A percentile compares a stretch with the other conserved stretches of the same genome.
phyloP scores from a whole-genome alignment of 768 basidiomycete genomes.

The Russula dissimulans region DNA sequence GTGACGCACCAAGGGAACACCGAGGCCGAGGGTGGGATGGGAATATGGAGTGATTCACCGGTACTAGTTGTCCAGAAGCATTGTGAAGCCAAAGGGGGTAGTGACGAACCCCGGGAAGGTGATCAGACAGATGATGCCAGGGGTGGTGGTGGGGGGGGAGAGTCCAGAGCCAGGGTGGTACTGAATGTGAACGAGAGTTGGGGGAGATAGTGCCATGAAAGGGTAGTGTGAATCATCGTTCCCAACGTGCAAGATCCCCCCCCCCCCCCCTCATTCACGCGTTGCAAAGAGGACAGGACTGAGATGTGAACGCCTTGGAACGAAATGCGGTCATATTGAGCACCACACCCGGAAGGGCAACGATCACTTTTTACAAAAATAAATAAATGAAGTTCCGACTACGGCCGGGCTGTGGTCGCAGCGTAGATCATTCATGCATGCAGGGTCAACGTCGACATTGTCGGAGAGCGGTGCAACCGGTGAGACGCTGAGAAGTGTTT shows the following conservation, averaged over 20 bases:
- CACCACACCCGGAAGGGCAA: neutral
- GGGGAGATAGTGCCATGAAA: conserved; percentile 10
- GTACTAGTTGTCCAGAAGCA: conserved; percentile 15
- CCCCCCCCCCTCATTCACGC: neutral
- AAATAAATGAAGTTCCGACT: conserved; percentile 5
- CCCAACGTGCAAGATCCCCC: neutral
- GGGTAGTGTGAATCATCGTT: conserved; percentile 11
- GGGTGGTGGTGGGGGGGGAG: neutral
- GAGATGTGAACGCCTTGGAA: conserved; percentile 8
- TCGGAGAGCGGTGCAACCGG: conserved; percentile 5
- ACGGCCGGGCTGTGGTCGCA: neutral
- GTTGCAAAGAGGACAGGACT: conserved; percentile 5
- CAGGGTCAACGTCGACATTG: neutral
- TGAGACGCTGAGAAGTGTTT: neutral
- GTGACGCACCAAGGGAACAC: conserved; percentile 5
- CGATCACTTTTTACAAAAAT: neutral
- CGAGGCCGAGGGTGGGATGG: conserved; percentile 13
- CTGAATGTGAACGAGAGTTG: neutral
- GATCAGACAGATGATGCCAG: neutral
- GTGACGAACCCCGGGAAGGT: conserved; percentile 9
- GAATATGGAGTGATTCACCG: conserved; percentile 4
- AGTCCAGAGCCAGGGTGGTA: conserved; percentile 4
- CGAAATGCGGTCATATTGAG: conserved; percentile 2
- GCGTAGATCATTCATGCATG: conserved; percentile 5
- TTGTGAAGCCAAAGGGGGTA: conserved; percentile 8